Conservation (phyloP, 176 grass and related monocot genomes). For the Hordeum marinum region DNA sequence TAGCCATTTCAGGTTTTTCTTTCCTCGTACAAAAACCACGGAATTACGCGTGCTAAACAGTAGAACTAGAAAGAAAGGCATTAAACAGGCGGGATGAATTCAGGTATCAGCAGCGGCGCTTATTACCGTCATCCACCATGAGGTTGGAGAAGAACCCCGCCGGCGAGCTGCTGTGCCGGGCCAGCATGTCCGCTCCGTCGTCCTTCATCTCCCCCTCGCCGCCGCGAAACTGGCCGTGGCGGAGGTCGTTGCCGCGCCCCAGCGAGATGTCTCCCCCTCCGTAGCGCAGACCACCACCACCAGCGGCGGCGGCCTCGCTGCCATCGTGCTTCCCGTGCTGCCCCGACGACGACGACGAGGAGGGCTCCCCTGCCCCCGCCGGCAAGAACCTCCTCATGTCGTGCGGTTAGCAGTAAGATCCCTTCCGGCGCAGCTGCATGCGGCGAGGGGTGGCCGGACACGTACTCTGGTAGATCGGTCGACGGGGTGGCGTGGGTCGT, state of each 20-base stretch:
- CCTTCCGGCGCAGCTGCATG: not conserved
- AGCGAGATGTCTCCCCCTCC: conserved; percentile 33
- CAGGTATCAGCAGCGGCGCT: not conserved
- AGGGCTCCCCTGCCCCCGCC: conserved; percentile 21
- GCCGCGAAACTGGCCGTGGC: not conserved
- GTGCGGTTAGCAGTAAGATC: not conserved
- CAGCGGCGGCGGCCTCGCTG: not conserved
- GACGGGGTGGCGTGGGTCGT: not conserved
- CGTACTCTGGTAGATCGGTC: not conserved
- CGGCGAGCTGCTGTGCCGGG: conserved; percentile 76
- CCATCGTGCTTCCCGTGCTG: conserved; percentile 9
- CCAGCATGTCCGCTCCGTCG: conserved; percentile 42
- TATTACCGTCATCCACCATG: conserved; percentile 52
- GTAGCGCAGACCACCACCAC: conserved; percentile 16
- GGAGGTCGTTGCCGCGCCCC: not conserved
- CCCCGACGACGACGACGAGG: conserved; percentile 42
- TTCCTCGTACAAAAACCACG: not conserved
- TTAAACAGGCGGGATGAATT: not conserved
- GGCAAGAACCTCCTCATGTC: conserved; percentile 56
- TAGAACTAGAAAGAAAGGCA: not conserved
- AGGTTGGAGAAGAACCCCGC: conserved; percentile 86
- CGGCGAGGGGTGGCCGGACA: not conserved
- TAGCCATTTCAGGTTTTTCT: not conserved
- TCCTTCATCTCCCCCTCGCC: conserved; percentile 9
- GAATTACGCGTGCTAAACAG: not conserved